Percentiles rank a stretch among this genome's conserved stretches.
Conservation (phyloP, 331 rosid genomes). For the Acacia concinna region DNA sequence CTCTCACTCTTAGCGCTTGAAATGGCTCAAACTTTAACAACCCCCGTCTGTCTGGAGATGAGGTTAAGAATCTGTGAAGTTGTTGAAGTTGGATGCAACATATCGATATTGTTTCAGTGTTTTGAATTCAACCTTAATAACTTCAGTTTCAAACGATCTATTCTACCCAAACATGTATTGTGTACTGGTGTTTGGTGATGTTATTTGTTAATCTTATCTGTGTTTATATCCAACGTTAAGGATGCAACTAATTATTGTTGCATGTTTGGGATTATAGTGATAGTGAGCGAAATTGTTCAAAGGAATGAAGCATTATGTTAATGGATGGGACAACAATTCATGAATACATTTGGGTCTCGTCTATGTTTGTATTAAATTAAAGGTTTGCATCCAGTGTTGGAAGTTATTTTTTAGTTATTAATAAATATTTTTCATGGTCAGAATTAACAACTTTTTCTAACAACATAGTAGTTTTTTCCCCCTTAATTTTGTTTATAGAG, state of each 20-base stretch:
- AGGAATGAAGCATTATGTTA: neutral
- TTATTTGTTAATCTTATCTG: neutral
- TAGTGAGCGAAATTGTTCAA: neutral
- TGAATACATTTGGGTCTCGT: no score
- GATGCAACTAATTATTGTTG: neutral
- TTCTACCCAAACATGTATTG: slow-evolving; percentile 4
- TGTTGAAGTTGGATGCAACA: neutral
- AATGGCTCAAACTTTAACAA: neutral
- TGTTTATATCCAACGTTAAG: neutral
- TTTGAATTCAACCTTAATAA: neutral
- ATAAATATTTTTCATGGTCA: no score
- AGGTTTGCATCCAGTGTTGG: no score
- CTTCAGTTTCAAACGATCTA: neutral
- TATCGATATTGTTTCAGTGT: neutral
- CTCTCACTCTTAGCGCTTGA: slow-evolving; percentile 75
- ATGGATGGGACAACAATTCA: neutral
- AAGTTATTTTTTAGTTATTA: no score
- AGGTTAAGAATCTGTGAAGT: neutral
- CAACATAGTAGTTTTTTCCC: no score
- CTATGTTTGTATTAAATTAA: no score
- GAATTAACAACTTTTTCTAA: no score
- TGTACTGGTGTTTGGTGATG: neutral
- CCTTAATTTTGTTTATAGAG: no score
- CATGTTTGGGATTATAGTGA: neutral
- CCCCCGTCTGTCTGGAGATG: neutral